phyloP scores from a whole-genome alignment of 805 yeast genomes.

The Nakazawaea ambrosiae region DNA sequence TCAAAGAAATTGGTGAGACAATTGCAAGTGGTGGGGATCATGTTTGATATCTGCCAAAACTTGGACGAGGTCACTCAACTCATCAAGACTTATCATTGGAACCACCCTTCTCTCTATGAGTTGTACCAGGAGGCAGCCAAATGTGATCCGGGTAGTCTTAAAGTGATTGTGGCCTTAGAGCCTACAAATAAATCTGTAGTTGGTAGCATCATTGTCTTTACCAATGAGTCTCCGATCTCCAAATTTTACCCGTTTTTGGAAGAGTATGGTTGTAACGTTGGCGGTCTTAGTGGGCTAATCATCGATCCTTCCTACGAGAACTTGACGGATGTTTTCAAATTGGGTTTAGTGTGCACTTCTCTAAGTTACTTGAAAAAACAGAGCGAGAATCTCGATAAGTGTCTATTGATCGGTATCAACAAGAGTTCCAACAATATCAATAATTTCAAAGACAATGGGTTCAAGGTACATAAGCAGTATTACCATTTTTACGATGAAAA shows the following conservation, averaged over 20 bases:
- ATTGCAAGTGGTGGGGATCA: conserved; percentile 48
- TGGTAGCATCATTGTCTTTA: conserved; percentile 43
- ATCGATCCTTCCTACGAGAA: conserved; percentile 47
- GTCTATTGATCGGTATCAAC: conserved; percentile 11
- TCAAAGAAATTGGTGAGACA: conserved; percentile 47
- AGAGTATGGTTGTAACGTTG: conserved; percentile 23
- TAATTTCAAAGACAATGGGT: conserved; percentile 18
- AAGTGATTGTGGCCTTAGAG: conserved; percentile 44
- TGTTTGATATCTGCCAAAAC: conserved; percentile 47
- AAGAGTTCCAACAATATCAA: conserved; percentile 9
- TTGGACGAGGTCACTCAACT: conserved; percentile 34
- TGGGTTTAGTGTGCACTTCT: conserved; percentile 52
- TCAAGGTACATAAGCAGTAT: conserved; percentile 17
- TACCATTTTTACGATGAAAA: conserved; percentile 17
- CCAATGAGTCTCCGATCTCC: conserved; percentile 36
- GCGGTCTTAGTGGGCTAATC: conserved; percentile 46
- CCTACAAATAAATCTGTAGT: conserved; percentile 45
- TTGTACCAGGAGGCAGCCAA: conserved; percentile 17
- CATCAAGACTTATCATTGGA: conserved; percentile 21
- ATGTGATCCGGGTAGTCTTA: conserved; percentile 3
- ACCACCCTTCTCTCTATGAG: conserved; percentile 16
- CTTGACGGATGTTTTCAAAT: conserved; percentile 44
- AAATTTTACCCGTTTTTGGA: conserved; percentile 47
- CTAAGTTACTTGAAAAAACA: conserved; percentile 36
- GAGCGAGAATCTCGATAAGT: conserved; percentile 13